A percentile compares a stretch with the other conserved stretches of the same genome.
phyloP scores from a whole-genome alignment of 2,329 filamentous ascomycete genomes.

The Lecanicillium sp. region DNA sequence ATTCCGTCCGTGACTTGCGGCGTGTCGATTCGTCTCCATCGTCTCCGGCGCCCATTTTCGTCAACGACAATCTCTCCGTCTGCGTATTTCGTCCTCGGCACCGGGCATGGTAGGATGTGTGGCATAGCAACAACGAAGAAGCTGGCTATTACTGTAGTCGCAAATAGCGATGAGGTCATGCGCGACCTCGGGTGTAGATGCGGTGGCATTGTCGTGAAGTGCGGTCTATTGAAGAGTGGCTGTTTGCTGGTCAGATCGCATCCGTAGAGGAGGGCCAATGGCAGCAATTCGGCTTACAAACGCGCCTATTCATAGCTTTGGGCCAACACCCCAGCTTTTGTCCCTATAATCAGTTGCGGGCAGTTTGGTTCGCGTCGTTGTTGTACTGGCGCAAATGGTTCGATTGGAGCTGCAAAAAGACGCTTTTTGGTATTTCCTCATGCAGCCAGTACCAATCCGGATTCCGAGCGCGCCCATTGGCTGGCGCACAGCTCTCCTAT shows the following conservation, averaged over 20 bases:
- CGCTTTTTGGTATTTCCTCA: constrained; percentile 1
- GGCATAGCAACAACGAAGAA: constrained; percentile 90
- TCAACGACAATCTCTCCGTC: constrained; percentile 53
- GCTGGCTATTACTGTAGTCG: constrained; percentile 79
- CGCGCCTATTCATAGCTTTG: no score
- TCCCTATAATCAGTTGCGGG: no score
- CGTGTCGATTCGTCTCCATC: constrained; percentile 32
- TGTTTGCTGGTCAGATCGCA: constrained; percentile 1
- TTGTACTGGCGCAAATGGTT: no score
- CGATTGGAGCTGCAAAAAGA: constrained; percentile 5
- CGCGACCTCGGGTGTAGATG: constrained; percentile 90
- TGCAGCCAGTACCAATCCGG: constrained; percentile 1
- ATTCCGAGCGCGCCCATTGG: constrained; percentile 12
- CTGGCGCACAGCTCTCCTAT: neutral
- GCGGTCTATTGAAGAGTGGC: constrained; percentile 2
- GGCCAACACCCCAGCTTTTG: no score
- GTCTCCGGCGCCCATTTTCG: constrained; percentile 35
- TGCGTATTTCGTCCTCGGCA: constrained; percentile 65
- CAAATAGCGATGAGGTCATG: constrained; percentile 90
- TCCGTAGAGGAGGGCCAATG: neutral
- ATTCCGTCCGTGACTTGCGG: constrained; percentile 36
- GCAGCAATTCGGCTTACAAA: constrained; percentile 11
- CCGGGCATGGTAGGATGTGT: constrained; percentile 85
- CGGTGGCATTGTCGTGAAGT: constrained; percentile 57
- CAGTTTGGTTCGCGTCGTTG: no score